Evolutionary conservation across 2,329 filamentous ascomycete genomes (phyloP), one percentile per base, ranked within the genome.

Genomic region (Stemphylium lycopersici): DNA sequence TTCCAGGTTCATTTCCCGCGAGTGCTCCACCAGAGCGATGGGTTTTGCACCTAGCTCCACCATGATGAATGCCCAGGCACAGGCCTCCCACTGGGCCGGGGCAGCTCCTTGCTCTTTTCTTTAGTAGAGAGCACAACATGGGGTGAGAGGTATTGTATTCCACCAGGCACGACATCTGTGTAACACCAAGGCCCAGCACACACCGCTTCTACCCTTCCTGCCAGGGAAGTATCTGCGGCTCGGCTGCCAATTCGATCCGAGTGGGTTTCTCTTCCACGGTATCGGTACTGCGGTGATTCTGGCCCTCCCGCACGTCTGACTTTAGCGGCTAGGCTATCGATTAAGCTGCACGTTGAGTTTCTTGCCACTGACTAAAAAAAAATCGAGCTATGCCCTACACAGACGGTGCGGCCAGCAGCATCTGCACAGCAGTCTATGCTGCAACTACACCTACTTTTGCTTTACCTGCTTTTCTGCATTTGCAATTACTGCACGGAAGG

Each of bases 111-210:
- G 56, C 46, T 63, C 52, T 36, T 12, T 29, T 42, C 41, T 37
- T 26, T 39, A 44, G n/a, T 40, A 32, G 39, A 24, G 44, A 50
- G 62, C 61, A 65, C 64, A 56, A 55, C 65, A 65, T 66, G 55
- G 36, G 33, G 42, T 26, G 48, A 59, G 56, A 55, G 59, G 58
- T 68, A 68, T 72, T 71, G 68, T 3, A 69, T 66, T 61, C 59
- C 61, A 67, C 68, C 49, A 33, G 51, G 59, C 63, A 71, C 69
- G 52, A 56, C 69, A 58, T 66, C 56, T 56, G 67, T 68, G 61
- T 40, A 60, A 70, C 67, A 43, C 49, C 52, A 47, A 58, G 62
- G 53, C 59, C 56, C 59, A 63, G 45, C 57, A 54, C 65, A 65
- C 68, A 71, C 70, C 69, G 66, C 70, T 70, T 48, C 57, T 61